Percentiles rank a stretch among this genome's conserved stretches.
Evolutionary conservation across 2,329 filamentous ascomycete species (phyloP).

Genomic region (Xylariaceae sp.): DNA sequence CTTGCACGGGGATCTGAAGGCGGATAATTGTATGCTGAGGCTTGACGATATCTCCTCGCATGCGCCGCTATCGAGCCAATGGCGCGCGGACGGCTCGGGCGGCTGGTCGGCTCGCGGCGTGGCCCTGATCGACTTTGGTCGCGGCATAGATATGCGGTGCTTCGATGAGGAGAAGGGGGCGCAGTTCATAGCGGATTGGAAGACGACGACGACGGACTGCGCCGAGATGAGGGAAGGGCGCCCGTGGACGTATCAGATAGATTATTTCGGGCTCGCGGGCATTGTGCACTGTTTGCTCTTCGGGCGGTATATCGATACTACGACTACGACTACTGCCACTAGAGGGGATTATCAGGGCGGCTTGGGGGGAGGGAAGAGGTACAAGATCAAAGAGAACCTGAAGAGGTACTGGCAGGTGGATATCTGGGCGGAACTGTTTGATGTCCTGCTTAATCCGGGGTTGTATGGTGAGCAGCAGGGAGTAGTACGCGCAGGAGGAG

Average conservation of each 20-base stretch:
- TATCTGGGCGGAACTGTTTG: slow-evolving; percentile 79
- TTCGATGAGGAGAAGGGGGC: slow-evolving; percentile 68
- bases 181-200: slow-evolving; percentile 94
- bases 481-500: slow-evolving; percentile 56
- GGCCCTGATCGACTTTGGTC: slow-evolving; percentile 88
- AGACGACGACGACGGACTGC: slow-evolving; percentile 80
- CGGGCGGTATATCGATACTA: slow-evolving; percentile 88
- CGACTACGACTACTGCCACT: no score
- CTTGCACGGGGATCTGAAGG: slow-evolving; percentile 90
- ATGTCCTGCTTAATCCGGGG: slow-evolving; percentile 77
- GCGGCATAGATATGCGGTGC: slow-evolving; percentile 91
- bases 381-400: slow-evolving; percentile 73
- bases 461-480: no score
- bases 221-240: slow-evolving; percentile 90
- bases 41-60: slow-evolving; percentile 49
- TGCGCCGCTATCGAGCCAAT: slow-evolving; percentile 51
- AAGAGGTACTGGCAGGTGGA: slow-evolving; percentile 98
- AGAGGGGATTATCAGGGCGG: slow-evolving; percentile 49
- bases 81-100: slow-evolving; percentile 64
- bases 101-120: slow-evolving; percentile 81
- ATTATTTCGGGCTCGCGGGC: slow-evolving; percentile 89
- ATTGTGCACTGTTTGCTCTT: slow-evolving; percentile 86
- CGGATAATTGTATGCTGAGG: slow-evolving; percentile 89
- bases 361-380: slow-evolving; percentile 58
- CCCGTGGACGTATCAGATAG: slow-evolving; percentile 96